Conservation (phyloP, 2,329 filamentous ascomycete genomes). For the Thelonectria olida region DNA sequence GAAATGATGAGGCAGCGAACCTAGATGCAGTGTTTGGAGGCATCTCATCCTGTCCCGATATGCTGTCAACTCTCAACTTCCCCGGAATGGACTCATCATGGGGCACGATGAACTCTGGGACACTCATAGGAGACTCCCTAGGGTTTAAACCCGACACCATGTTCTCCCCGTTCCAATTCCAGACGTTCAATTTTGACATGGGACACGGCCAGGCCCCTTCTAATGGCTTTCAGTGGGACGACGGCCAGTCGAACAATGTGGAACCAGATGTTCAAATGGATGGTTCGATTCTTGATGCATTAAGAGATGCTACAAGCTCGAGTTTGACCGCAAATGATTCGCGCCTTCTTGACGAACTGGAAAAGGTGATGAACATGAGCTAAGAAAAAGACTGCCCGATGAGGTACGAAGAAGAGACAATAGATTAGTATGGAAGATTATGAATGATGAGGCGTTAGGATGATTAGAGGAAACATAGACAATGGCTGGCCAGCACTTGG, state of each 20-base stretch:
- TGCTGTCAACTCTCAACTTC: background rate
- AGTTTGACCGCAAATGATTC: conserved; percentile 3
- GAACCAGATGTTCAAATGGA: background rate
- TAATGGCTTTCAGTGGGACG: background rate
- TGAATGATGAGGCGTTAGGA: background rate
- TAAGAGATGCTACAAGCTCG: background rate
- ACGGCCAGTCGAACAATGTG: background rate
- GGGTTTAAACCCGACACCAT: background rate
- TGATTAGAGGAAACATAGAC: background rate
- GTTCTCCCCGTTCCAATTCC: background rate
- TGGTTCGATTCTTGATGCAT: background rate
- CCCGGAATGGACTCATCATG: background rate
- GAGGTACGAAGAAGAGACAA: too few relatives aligned
- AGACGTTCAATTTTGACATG: background rate
- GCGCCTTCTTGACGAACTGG: conserved; percentile 1
- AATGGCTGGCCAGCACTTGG: background rate
- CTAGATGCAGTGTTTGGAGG: background rate
- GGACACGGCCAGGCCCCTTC: background rate
- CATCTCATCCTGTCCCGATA: background rate
- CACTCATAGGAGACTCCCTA: background rate
- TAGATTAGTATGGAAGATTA: background rate
- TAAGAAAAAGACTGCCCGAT: too few relatives aligned
- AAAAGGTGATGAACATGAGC: conserved; percentile 4
- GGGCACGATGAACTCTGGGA: background rate
- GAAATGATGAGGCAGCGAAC: background rate